Evolutionary conservation across 441 rosid species (phyloP).

Genomic region (Kokia cookei): DNA sequence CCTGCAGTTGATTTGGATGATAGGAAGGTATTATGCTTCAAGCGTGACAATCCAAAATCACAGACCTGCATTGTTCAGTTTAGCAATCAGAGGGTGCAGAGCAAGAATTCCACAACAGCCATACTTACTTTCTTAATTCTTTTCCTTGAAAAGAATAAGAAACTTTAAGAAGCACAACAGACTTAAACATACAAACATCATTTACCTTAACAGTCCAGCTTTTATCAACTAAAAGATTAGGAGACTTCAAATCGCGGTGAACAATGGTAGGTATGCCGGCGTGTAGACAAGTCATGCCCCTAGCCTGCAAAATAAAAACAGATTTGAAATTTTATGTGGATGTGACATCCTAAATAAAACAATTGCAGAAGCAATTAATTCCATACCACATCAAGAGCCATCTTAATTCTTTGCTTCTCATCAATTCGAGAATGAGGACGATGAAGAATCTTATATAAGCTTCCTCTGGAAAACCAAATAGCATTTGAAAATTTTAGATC

Average conservation of each 20-base stretch:
- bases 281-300: slow-evolving; percentile 46
- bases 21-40: slow-evolving; percentile 90
- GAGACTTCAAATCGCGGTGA: slow-evolving; percentile 96
- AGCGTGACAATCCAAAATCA: slow-evolving; percentile 96
- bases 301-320: slow-evolving; percentile 52
- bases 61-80: slow-evolving; percentile 46
- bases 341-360: background rate
- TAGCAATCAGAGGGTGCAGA: background rate
- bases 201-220: slow-evolving; percentile 96
- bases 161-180: background rate
- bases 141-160: background rate
- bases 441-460: slow-evolving; percentile 85
- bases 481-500: slow-evolving; percentile 9
- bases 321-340: background rate
- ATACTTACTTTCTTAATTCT: background rate
- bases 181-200: background rate
- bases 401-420: slow-evolving; percentile 87
- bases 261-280: slow-evolving; percentile 89
- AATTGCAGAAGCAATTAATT: slow-evolving; percentile 35
- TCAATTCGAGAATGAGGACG: slow-evolving; percentile 89
- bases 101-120: background rate
- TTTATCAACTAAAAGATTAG: slow-evolving; percentile 94
- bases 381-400: slow-evolving; percentile 70
- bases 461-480: slow-evolving; percentile 61
- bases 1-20: slow-evolving; percentile 99